Evolutionary conservation across 192 early-diverging fungal species (phyloP).

Genomic region (Entomortierella parvispora): DNA sequence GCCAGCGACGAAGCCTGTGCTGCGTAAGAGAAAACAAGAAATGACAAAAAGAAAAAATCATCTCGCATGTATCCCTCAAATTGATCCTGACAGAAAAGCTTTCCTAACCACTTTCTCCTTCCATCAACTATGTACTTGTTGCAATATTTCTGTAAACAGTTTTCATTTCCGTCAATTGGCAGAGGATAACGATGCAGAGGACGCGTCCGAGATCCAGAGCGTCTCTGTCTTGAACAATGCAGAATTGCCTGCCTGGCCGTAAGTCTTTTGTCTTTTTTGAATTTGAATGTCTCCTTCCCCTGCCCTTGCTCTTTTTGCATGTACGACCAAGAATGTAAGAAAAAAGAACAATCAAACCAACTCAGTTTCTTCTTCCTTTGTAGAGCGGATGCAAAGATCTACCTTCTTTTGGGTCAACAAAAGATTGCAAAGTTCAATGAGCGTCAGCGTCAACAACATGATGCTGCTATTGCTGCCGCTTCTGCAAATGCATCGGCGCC

Average conservation of each 20-base stretch:
- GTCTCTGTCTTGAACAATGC: conserved; percentile 52
- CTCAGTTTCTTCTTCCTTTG: neutral
- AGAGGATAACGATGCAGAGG: conserved; percentile 77
- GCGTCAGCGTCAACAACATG: conserved; percentile 19
- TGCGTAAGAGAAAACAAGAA: conserved; percentile 63
- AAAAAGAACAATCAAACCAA: too few relatives aligned
- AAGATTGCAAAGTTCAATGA: conserved; percentile 86
- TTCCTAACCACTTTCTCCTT: neutral
- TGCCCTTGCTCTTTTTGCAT: neutral
- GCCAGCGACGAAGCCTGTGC: conserved; percentile 58
- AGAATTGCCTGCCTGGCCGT: conserved; percentile 65
- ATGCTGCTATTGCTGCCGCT: neutral
- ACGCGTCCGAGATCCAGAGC: conserved; percentile 52
- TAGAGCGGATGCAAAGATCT: conserved; percentile 54
- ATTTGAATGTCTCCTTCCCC: neutral
- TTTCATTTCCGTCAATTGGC: conserved; percentile 87
- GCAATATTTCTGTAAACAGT: conserved; percentile 38
- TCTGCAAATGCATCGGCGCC: neutral
- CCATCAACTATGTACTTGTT: neutral
- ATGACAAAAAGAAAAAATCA: too few relatives aligned
- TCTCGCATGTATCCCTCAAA: too few relatives aligned
- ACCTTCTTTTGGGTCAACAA: conserved; percentile 73
- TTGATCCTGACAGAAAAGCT: too few relatives aligned
- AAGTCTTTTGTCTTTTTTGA: conserved; percentile 37
- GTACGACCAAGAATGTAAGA: too few relatives aligned